Evolutionary conservation across 305 asterid species (phyloP).

Genomic region (Fraxinus albicans): DNA sequence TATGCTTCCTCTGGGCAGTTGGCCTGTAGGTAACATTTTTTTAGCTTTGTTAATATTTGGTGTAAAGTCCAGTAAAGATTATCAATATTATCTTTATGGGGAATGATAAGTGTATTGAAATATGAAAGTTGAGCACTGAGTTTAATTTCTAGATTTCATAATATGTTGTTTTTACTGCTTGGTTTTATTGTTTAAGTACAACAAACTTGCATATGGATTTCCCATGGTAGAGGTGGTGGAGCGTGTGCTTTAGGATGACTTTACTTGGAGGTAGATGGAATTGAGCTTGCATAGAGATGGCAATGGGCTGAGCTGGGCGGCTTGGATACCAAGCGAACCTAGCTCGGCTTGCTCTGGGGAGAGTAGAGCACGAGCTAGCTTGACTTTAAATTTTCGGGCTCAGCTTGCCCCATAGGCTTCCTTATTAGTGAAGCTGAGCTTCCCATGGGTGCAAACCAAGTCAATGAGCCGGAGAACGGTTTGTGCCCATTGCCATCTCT

Average conservation of each 20-base stretch:
- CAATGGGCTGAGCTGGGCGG: neutral
- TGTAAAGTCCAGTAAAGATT: conserved; percentile 15
- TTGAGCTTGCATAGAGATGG: neutral
- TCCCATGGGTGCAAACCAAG: neutral
- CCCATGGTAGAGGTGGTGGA: neutral
- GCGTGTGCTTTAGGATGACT: neutral
- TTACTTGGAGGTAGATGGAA: neutral
- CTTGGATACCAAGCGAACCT: neutral
- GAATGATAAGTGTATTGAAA: neutral
- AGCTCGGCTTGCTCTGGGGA: neutral
- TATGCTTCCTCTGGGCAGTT: neutral
- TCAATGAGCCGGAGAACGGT: neutral
- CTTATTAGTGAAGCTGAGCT: neutral
- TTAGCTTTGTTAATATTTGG: neutral
- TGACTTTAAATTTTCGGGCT: too few species aligned
- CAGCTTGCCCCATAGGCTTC: neutral
- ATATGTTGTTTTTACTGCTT: neutral
- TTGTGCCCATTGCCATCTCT: neutral
- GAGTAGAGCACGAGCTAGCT: too few species aligned
- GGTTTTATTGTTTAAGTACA: neutral
- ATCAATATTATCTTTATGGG: neutral
- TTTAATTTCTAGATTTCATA: neutral
- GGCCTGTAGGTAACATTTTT: neutral
- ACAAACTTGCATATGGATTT: neutral
- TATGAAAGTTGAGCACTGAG: neutral